Percentiles rank a stretch among this genome's conserved stretches.
Evolutionary conservation across 192 early-diverging fungal species (phyloP).

Genomic region (Pecoramyces ruminantium): DNA sequence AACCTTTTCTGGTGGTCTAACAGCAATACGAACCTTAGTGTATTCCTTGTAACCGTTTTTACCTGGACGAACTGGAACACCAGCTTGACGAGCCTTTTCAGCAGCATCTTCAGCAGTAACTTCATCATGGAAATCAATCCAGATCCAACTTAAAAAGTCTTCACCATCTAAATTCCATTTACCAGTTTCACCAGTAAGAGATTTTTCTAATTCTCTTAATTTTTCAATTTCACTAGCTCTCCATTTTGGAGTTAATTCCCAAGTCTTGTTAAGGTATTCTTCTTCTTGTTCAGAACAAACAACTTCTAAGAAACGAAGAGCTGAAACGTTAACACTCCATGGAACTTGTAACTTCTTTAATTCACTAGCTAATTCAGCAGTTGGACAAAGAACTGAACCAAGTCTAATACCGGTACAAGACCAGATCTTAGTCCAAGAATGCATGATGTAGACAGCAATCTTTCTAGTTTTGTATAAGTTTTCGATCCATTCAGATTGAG

Average conservation of each 20-base stretch:
- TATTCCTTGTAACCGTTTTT: slow-evolving; percentile 54
- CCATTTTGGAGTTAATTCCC: slow-evolving; percentile 54
- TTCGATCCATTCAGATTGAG: slow-evolving; percentile 47
- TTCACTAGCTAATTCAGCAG: slow-evolving; percentile 45
- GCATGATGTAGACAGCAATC: slow-evolving; percentile 70
- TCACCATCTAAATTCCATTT: slow-evolving; percentile 55
- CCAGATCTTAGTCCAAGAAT: slow-evolving; percentile 91
- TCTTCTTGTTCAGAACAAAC: slow-evolving; percentile 44
- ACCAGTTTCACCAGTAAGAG: slow-evolving; percentile 1
- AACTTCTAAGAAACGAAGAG: slow-evolving; percentile 62
- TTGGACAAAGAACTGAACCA: slow-evolving; percentile 76
- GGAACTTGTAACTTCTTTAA: slow-evolving; percentile 73
- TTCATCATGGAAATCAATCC: slow-evolving; percentile 54
- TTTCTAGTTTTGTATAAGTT: slow-evolving; percentile 37
- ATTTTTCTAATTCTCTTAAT: slow-evolving; percentile 14
- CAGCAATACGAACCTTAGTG: slow-evolving; percentile 59
- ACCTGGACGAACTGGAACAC: slow-evolving; percentile 72
- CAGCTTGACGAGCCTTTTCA: slow-evolving; percentile 45
- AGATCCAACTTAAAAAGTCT: slow-evolving; percentile 69
- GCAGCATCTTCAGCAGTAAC: slow-evolving; percentile 44
- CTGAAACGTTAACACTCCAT: slow-evolving; percentile 82
- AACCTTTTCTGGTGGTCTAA: slow-evolving; percentile 50
- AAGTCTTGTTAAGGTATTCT: slow-evolving; percentile 57
- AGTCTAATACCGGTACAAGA: slow-evolving; percentile 78
- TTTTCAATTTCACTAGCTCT: slow-evolving; percentile 23